Evolutionary conservation across 257 asterid genomes (phyloP).

Genomic region (Solanum corneliomulleri): DNA sequence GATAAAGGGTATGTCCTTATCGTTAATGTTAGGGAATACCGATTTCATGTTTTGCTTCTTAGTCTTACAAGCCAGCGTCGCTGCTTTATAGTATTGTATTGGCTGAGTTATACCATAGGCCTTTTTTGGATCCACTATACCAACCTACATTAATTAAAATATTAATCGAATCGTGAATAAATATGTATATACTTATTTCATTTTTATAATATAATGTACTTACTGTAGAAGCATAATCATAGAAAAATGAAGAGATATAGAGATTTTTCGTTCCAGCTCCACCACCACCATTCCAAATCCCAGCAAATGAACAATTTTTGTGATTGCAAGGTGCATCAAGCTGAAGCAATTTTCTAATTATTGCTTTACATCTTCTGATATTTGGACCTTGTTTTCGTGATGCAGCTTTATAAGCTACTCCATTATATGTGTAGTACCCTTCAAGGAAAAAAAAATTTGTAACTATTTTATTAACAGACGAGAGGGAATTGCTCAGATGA

Average conservation of each 20-base stretch:
- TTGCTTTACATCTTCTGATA: background rate
- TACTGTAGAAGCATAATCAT: slow-evolving; percentile 4
- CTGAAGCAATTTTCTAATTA: background rate
- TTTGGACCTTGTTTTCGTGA: slow-evolving; percentile 3
- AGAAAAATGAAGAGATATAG: slow-evolving; percentile 9
- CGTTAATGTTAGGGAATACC: background rate
- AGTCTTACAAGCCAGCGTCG: slow-evolving; percentile 9
- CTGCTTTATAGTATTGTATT: slow-evolving; percentile 4
- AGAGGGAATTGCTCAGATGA: no score
- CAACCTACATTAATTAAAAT: slow-evolving; percentile 3
- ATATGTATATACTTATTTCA: background rate
- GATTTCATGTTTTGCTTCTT: background rate
- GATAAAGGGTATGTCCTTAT: slow-evolving; percentile 1
- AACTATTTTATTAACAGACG: background rate
- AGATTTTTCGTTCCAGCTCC: slow-evolving; percentile 9
- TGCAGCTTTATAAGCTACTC: slow-evolving; percentile 2
- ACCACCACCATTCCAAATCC: slow-evolving; percentile 21
- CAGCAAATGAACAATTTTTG: slow-evolving; percentile 12
- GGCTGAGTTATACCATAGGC: background rate
- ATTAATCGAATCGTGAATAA: background rate
- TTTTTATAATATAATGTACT: background rate
- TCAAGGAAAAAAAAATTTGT: background rate
- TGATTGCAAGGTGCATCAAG: slow-evolving; percentile 1
- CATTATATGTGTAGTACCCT: slow-evolving; percentile 11
- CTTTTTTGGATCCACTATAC: background rate